Evolutionary conservation across 2,329 filamentous ascomycete genomes (phyloP), one percentile per base, ranked within the genome.

Genomic region (Gaeumannomyces tritici): DNA sequence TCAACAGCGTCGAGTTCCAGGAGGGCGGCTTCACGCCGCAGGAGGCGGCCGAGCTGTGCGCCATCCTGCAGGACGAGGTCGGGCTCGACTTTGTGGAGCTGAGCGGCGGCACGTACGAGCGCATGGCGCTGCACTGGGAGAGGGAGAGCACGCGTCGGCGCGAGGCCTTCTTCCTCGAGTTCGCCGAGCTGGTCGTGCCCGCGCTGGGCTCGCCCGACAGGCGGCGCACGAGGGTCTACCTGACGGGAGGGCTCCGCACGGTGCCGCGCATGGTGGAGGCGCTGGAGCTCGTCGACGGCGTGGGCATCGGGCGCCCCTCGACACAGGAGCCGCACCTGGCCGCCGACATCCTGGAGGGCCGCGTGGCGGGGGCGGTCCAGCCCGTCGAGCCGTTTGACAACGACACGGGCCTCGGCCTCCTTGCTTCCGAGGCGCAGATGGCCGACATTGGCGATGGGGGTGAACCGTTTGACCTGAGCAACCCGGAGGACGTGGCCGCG

Each of bases 101-200:
- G 0, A 80, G 76, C 0, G 84, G 85, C 15, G 85, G 85, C 8
- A 87, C 83, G 0, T 86, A 85, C 67, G 79, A 87, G 70, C 70
- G 74, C 24, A 68, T 82, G 0, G 81, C 77, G 0, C 83, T 85
- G 64, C 67, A 66, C 1, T 80, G 84, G 68, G 75, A 79, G 71
- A 74, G 77, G 59, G 83, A 86, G 56, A 80, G 76, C 21, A 85
- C 82, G 6, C 77, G 75, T 70, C 79, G 80, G 72, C 74, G 82
- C 5, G 83, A 85, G 67, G 78, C 81, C 1, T 86, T 84, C 75
- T 87, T 86, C 75, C 69, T 86, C 57, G 82, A 85, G 3, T 86
- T 84, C 64, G 84, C 84, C 0, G 79, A 86, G 63, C 67, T 72
- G 65, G 79, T 87, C 68, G 66, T 78, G 12, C 56, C 61, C 47